Conservation (phyloP, 345 rosid species). For the Euphorbia pulcherrima region DNA sequence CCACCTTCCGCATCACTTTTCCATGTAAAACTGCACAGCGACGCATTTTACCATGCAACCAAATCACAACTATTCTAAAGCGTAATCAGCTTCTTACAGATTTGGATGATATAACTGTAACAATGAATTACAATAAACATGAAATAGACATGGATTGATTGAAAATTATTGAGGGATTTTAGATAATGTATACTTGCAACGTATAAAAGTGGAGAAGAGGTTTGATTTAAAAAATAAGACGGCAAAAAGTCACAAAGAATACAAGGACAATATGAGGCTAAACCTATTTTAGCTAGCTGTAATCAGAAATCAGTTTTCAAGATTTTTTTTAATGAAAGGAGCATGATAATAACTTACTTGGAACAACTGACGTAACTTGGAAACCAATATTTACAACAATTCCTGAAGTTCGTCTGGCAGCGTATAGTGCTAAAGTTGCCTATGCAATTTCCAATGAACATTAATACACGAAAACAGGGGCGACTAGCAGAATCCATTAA, state of each 20-base stretch:
- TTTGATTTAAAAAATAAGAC: not conserved
- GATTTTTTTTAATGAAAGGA: not conserved
- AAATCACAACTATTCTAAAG: conserved; percentile 15
- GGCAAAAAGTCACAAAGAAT: not conserved
- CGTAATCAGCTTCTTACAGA: not conserved
- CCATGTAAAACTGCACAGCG: conserved; percentile 70
- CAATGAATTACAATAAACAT: not conserved
- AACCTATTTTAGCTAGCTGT: not conserved
- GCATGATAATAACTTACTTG: conserved; percentile 48
- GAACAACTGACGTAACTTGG: conserved; percentile 80
- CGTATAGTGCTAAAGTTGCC: conserved; percentile 84
- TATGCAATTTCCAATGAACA: conserved; percentile 26
- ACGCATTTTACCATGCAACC: conserved; percentile 9
- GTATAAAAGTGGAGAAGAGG: not conserved
- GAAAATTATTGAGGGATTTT: too few relatives aligned
- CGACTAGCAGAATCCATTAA: not conserved
- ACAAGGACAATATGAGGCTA: not conserved
- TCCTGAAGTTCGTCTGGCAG: conserved; percentile 75
- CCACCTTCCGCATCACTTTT: conserved; percentile 82
- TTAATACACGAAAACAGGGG: not conserved
- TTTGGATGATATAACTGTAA: not conserved
- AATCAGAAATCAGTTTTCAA: not conserved
- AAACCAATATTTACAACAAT: conserved; percentile 87
- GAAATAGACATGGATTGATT: not conserved
- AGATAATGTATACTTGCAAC: not conserved